Evolutionary conservation across 257 asterid species (phyloP), one percentile per base, ranked within the genome.

Genomic region (Petrea volubilis): DNA sequence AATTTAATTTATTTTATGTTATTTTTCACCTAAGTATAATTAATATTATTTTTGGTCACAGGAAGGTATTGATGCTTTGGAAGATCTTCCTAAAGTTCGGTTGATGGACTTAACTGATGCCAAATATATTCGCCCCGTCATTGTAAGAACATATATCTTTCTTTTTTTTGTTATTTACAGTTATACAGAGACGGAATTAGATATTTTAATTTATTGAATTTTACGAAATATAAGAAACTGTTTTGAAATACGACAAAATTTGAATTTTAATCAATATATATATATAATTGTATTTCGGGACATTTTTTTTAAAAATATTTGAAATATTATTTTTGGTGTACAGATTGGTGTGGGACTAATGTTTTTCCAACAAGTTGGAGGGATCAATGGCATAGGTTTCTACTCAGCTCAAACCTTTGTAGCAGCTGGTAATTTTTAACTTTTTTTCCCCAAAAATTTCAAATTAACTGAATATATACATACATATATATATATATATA

Each of bases 321-420:
- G 49, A 3, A 49, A 18, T 15, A 25, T 2, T 5, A 4, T 15
- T 25, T 65, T 3, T 72, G 41, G 5, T 20, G 17, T 51, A 34
- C 70, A 87, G 96, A 79, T 89, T 76, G 97, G 95, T 64, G 89
- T 89, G 23, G 96, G 96, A 55, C 60, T 92, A 73, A 92, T 92
- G 97, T 80, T 84, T 17, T 86, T 86, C 80, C 97, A 92, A 77
- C 96, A 89, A 67, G 76, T 86, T 57, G 84, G 86, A 33, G 96
- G 97, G 53, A 89, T 89, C 77, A 92, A 92, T 50, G 96, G 97
- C 25, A 73, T 92, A 28, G 74, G 90, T 29, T 92, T 92, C 86
- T 92, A 89, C 46, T 85, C 95, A 9, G 83, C 83, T 60, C 85
- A 92, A 87, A 92, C 90, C 20, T 90, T 92, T 81, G 90, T 81